phyloP scores from a whole-genome alignment of 2,329 filamentous ascomycete genomes.

The Gremmenia infestans region DNA sequence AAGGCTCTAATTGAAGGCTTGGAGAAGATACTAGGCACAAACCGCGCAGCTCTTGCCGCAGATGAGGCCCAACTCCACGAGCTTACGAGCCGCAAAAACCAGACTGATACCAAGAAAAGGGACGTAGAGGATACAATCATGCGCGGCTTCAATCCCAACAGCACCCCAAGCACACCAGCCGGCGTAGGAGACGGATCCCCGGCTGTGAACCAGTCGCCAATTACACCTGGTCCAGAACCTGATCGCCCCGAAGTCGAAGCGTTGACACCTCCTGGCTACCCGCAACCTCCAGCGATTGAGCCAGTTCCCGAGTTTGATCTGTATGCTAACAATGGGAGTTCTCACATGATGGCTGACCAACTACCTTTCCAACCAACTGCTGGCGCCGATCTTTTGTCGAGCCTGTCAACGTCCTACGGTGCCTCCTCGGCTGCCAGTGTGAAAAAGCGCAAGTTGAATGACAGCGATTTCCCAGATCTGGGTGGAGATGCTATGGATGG shows the following conservation, averaged over 20 bases:
- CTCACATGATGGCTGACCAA: not conserved
- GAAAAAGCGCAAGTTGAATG: conserved; percentile 44
- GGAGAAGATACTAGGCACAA: conserved; percentile 74
- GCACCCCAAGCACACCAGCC: conserved; percentile 45
- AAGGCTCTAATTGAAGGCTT: conserved; percentile 71
- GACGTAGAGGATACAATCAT: conserved; percentile 91
- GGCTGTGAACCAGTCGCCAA: conserved; percentile 31
- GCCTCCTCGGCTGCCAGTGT: conserved; percentile 27
- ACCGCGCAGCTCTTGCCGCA: conserved; percentile 61
- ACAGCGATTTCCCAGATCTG: conserved; percentile 42
- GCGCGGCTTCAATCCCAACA: conserved; percentile 65
- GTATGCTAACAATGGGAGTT: conserved; percentile 33
- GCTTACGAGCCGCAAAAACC: conserved; percentile 60
- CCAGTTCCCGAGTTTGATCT: conserved; percentile 32
- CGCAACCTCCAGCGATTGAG: conserved; percentile 34
- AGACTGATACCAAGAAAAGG: conserved; percentile 76
- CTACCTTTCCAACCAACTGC: conserved; percentile 20
- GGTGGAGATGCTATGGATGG: conserved; percentile 48
- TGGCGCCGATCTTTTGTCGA: conserved; percentile 35
- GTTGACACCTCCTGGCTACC: conserved; percentile 72
- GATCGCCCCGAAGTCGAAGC: conserved; percentile 79
- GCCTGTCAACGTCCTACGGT: conserved; percentile 33
- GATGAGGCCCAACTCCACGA: conserved; percentile 65
- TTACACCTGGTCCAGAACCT: conserved; percentile 50
- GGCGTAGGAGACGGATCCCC: conserved; percentile 40